Evolutionary conservation across 371 early-diverging fungal species (phyloP).

Genomic region (Mortierella polycephala): DNA sequence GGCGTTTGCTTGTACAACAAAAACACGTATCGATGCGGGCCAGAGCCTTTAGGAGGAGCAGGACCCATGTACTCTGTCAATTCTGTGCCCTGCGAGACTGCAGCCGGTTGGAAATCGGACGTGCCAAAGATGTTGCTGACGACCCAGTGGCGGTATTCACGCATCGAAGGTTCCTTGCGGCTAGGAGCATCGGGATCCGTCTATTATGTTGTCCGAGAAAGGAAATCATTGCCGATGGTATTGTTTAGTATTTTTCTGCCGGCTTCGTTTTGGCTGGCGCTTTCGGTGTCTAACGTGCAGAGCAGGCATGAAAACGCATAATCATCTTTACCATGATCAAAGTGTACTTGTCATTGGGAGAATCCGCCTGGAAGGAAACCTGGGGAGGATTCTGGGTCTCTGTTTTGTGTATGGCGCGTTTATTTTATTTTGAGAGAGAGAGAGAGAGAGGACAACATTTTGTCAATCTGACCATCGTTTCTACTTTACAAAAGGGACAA

Average conservation of each 20-base stretch:
- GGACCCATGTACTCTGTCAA: constrained; percentile 68
- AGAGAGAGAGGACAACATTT: neutral
- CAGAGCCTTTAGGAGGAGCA: constrained; percentile 64
- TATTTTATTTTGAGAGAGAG: neutral
- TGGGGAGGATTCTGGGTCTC: constrained; percentile 56
- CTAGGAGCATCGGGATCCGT: constrained; percentile 77
- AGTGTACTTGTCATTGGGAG: constrained; percentile 62
- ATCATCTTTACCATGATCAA: constrained; percentile 60
- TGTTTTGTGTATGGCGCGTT: constrained; percentile 4
- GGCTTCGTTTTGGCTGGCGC: too few species aligned
- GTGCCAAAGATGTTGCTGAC: constrained; percentile 62
- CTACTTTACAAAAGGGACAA: neutral
- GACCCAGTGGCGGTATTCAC: constrained; percentile 76
- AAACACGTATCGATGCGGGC: constrained; percentile 72
- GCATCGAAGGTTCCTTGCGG: constrained; percentile 60
- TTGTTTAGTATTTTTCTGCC: neutral
- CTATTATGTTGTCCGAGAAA: constrained; percentile 25
- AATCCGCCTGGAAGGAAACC: constrained; percentile 58
- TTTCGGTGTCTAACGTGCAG: neutral
- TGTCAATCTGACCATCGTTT: too few species aligned
- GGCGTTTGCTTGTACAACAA: constrained; percentile 66
- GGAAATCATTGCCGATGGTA: neutral
- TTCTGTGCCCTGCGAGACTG: constrained; percentile 52
- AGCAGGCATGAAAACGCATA: neutral
- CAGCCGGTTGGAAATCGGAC: constrained; percentile 31